These are phyloP conservation scores for Yamadazyma kitorensis DNA, from an alignment of 805 yeast genomes.

Conservation along the genomic window DNA sequence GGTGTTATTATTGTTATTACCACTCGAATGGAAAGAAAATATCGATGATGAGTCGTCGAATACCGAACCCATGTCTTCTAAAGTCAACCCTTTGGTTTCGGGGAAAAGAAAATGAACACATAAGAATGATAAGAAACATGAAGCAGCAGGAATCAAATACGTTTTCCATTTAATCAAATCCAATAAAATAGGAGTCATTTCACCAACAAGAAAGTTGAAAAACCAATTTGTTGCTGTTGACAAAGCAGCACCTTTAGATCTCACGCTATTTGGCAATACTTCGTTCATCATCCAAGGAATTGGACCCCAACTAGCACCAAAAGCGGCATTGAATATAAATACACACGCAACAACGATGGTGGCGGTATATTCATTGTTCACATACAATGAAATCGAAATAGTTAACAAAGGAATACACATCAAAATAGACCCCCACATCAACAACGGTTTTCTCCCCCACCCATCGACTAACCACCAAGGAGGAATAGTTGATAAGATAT, in stretches of 20 bases:
- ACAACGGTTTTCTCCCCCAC: conserved; percentile 89
- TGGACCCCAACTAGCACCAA: conserved; percentile 94
- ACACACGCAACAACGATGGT: conserved; percentile 72
- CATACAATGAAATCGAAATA: conserved; percentile 54
- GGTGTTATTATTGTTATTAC: conserved; percentile 6
- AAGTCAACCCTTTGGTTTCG: conserved; percentile 83
- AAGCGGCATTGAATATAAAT: conserved; percentile 74
- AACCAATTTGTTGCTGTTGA: conserved; percentile 94
- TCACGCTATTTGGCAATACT: conserved; percentile 76
- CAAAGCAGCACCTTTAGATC: conserved; percentile 87
- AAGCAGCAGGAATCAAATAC: conserved; percentile 76
- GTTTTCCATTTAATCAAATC: conserved; percentile 76
- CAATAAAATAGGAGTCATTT: conserved; percentile 82
- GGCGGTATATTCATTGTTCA: conserved; percentile 51
- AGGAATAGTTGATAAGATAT: conserved; percentile 62
- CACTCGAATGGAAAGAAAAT: conserved; percentile 40
- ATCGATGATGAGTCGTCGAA: conserved; percentile 62
- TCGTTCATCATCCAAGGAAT: conserved; percentile 92
- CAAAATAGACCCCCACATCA: conserved; percentile 71
- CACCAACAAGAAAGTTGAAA: conserved; percentile 89
- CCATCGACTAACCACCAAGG: conserved; percentile 89
- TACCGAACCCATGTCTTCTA: conserved; percentile 90
- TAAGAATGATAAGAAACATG: conserved; percentile 70
- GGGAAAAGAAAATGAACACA: conserved; percentile 76
- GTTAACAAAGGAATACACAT: conserved; percentile 71